Percentiles rank a stretch among this genome's conserved stretches.
Conservation (phyloP, 2,329 filamentous ascomycete species). For the Exutisphaerella laricina region DNA sequence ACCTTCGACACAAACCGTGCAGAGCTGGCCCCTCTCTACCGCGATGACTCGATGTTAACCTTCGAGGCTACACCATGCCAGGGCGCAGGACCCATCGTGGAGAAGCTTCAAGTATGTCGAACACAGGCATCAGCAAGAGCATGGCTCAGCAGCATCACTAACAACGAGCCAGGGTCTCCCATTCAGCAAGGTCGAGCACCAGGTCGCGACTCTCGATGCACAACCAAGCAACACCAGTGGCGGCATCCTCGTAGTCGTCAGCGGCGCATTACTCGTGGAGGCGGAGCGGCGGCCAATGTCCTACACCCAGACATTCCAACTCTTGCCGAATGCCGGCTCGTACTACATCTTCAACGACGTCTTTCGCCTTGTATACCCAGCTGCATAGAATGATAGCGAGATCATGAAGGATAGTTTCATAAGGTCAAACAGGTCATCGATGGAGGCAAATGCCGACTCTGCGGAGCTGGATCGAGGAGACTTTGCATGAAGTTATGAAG, state of each 20-base stretch:
- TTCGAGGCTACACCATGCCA: slow-evolving; percentile 69
- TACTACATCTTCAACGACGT: slow-evolving; percentile 93
- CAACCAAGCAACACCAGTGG: slow-evolving; percentile 66
- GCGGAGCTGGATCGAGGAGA: too few species aligned
- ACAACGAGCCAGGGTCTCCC: slow-evolving; percentile 57
- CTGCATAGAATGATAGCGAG: slow-evolving; percentile 18
- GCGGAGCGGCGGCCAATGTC: slow-evolving; percentile 81
- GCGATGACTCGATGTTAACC: slow-evolving; percentile 82
- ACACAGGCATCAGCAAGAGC: neutral
- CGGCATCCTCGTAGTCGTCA: slow-evolving; percentile 80
- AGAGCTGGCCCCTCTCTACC: slow-evolving; percentile 66
- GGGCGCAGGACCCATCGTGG: slow-evolving; percentile 62
- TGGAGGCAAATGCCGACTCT: too few species aligned
- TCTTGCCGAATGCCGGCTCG: slow-evolving; percentile 63
- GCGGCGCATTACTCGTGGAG: slow-evolving; percentile 73
- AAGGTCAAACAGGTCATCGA: too few species aligned
- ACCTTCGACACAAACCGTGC: slow-evolving; percentile 72
- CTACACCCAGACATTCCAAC: slow-evolving; percentile 86
- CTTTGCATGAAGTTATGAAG: too few species aligned
- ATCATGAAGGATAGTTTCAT: too few species aligned
- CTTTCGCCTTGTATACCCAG: slow-evolving; percentile 77
- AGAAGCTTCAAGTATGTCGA: slow-evolving; percentile 69
- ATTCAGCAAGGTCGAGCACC: slow-evolving; percentile 76
- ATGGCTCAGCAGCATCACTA: slow-evolving; percentile 1
- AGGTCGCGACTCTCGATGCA: slow-evolving; percentile 70